Conservation (phyloP, 2,329 filamentous ascomycete genomes). For the Hypoxylon sp. region DNA sequence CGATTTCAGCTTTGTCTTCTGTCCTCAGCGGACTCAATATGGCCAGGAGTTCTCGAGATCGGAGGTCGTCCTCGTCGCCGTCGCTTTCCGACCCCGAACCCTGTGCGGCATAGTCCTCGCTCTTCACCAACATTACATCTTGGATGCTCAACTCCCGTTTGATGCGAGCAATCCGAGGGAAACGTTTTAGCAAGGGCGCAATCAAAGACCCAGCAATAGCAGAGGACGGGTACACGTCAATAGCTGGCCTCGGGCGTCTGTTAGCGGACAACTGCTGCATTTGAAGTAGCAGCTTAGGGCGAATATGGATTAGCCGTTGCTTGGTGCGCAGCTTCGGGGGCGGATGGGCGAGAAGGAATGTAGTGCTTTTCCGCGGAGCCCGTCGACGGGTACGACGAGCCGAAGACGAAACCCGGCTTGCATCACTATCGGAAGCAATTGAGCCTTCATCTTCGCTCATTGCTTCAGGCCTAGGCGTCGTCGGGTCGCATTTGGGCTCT, state of each 20-base stretch:
- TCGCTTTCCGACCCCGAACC: constrained; percentile 55
- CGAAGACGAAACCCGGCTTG: constrained; percentile 59
- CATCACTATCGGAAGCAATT: constrained; percentile 63
- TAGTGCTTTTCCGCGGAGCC: constrained; percentile 69
- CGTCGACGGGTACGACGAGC: constrained; percentile 61
- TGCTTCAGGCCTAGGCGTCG: constrained; percentile 45
- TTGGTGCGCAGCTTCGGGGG: constrained; percentile 70
- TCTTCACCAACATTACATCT: constrained; percentile 79
- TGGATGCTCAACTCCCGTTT: constrained; percentile 75
- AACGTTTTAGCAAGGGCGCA: constrained; percentile 71
- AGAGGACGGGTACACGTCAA: constrained; percentile 81
- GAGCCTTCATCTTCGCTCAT: constrained; percentile 67
- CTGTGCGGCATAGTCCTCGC: constrained; percentile 73
- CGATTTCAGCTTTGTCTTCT: constrained; percentile 74
- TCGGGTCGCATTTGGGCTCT: constrained; percentile 49
- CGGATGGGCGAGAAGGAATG: constrained; percentile 77
- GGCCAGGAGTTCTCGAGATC: constrained; percentile 70
- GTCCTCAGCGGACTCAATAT: constrained; percentile 75
- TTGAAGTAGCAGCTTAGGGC: constrained; percentile 79
- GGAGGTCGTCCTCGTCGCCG: constrained; percentile 61
- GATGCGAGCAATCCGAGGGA: constrained; percentile 74
- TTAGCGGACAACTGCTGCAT: constrained; percentile 75
- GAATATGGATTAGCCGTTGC: constrained; percentile 76
- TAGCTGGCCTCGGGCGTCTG: constrained; percentile 74
- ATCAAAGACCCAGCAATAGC: constrained; percentile 70